phyloP scores from a whole-genome alignment of 129 eudicot genomes.

The Artemisia tridentata region DNA sequence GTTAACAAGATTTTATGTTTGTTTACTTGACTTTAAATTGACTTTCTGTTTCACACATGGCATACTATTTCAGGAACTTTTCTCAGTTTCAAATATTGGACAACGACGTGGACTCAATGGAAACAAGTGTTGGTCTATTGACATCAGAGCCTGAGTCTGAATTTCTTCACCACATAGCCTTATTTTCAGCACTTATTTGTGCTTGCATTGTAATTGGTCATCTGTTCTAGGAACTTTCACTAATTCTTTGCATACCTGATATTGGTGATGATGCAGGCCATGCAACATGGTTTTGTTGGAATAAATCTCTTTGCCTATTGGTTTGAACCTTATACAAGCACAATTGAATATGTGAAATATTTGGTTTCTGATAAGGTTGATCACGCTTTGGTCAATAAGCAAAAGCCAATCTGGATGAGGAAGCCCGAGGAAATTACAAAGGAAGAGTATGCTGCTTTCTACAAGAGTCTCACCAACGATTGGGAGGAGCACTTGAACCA shows the following conservation, averaged over 20 bases:
- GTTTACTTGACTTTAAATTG: too few relatives aligned
- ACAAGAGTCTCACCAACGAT: too few relatives aligned
- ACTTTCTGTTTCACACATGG: constrained; percentile 5
- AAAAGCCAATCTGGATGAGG: too few relatives aligned
- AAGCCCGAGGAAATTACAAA: too few relatives aligned
- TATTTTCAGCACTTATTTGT: constrained; percentile 71
- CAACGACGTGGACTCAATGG: constrained; percentile 15
- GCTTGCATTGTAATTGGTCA: constrained; percentile 73
- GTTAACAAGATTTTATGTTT: too few relatives aligned
- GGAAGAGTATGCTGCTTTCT: too few relatives aligned
- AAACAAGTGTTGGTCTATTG: constrained; percentile 21
- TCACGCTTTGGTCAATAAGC: too few relatives aligned
- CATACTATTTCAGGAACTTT: constrained; percentile 18
- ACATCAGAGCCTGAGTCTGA: constrained; percentile 42
- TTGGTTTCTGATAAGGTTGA: too few relatives aligned
- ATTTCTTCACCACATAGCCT: constrained; percentile 56
- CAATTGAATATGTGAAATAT: constrained; percentile 41
- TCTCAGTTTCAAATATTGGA: neutral
- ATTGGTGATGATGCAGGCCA: constrained; percentile 45
- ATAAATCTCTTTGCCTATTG: constrained; percentile 36
- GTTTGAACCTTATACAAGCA: constrained; percentile 48
- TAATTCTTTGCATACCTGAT: constrained; percentile 11
- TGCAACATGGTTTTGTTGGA: constrained; percentile 65
- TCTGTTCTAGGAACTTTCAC: constrained; percentile 1
- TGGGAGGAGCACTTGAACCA: too few relatives aligned